phyloP scores from a whole-genome alignment of 208 protist species.

The Wallacemonas sp. region DNA sequence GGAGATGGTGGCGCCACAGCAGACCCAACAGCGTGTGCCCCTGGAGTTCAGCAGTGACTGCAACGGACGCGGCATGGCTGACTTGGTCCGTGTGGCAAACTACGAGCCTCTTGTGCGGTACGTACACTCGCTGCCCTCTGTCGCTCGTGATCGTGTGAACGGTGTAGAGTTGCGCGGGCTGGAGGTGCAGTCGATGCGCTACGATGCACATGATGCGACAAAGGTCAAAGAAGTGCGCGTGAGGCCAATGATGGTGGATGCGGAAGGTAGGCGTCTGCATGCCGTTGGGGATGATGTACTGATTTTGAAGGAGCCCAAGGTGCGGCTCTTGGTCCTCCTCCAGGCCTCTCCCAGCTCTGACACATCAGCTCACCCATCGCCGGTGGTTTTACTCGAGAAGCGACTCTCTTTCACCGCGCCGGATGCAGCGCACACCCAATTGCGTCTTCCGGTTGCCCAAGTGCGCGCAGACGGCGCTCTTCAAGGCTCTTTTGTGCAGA shows the following conservation, averaged over 20 bases:
- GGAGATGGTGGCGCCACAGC: conserved; percentile 57
- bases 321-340: conserved; percentile 68
- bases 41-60: conserved; percentile 58
- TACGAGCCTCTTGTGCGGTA: conserved; percentile 70
- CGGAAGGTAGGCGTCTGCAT: conserved; percentile 38
- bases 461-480: conserved; percentile 42
- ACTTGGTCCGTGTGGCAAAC: conserved; percentile 83
- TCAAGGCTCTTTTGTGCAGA: conserved; percentile 42
- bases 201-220: conserved; percentile 32
- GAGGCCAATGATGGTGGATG: conserved; percentile 55
- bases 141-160: conserved; percentile 12
- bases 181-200: conserved; percentile 57
- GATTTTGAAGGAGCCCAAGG: conserved; percentile 62
- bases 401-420: conserved; percentile 35
- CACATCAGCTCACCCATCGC: conserved; percentile 6
- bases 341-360: conserved; percentile 7
- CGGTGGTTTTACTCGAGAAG: conserved; percentile 67
- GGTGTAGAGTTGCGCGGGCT: conserved; percentile 50
- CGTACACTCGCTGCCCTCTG: conserved; percentile 44
- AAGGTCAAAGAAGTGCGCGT: conserved; percentile 56
- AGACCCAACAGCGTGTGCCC: conserved; percentile 57
- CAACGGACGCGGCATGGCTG: conserved; percentile 60
- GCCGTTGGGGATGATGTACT: conserved; percentile 39
- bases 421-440: conserved; percentile 39
- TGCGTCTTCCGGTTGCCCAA: conserved; percentile 56